Conservation (phyloP, 106 monocot species). For the Hemerocallis citrina region DNA sequence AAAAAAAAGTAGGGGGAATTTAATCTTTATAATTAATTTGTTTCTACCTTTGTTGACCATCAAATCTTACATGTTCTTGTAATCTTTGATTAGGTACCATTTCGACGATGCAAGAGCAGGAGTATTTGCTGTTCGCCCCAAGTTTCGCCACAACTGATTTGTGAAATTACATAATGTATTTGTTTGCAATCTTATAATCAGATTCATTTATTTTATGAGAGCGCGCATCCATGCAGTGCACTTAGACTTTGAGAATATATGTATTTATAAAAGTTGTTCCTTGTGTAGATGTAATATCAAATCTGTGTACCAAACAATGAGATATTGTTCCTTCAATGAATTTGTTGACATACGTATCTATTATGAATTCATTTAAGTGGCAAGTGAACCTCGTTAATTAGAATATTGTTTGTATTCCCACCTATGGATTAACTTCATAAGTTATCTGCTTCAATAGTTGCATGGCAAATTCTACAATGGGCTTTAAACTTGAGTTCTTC, state of each 20-base stretch:
- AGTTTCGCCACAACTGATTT: conserved; percentile 42
- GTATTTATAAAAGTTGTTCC: neutral
- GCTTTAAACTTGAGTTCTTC: conserved; percentile 33
- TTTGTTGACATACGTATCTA: too few species aligned
- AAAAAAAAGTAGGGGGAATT: neutral
- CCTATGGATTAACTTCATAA: too few species aligned
- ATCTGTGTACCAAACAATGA: too few species aligned
- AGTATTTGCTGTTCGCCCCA: conserved; percentile 55
- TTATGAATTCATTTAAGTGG: too few species aligned
- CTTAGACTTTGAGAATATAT: neutral
- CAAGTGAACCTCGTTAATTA: too few species aligned
- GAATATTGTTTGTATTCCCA: too few species aligned
- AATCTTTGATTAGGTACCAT: conserved; percentile 44
- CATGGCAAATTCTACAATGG: too few species aligned
- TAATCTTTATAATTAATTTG: neutral
- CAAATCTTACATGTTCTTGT: neutral
- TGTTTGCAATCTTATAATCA: neutral
- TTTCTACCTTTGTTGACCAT: too few species aligned
- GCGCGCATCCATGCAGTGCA: too few species aligned
- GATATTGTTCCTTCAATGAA: too few species aligned
- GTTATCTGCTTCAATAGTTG: too few species aligned
- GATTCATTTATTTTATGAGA: neutral
- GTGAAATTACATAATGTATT: neutral
- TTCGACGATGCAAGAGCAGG: conserved; percentile 82
- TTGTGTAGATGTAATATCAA: neutral